phyloP scores from a whole-genome alignment of 768 basidiomycete species.

The Rhodotorula taiwanensis region DNA sequence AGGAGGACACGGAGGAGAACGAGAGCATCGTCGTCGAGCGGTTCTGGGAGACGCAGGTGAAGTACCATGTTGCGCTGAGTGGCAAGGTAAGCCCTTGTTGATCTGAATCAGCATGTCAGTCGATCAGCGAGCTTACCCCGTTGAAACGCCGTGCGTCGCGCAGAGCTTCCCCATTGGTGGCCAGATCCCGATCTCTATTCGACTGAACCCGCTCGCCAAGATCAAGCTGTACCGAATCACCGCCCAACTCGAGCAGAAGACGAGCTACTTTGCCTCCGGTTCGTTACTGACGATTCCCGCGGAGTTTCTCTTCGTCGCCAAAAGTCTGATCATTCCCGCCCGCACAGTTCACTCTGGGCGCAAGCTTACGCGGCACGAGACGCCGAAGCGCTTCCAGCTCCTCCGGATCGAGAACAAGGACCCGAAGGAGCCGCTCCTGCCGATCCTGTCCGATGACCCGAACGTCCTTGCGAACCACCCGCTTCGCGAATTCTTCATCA shows the following conservation, averaged over 20 bases:
- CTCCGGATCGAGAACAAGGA: slow-evolving; percentile 57
- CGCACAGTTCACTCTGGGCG: slow-evolving; percentile 43
- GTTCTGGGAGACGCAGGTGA: slow-evolving; percentile 65
- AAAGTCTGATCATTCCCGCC: background rate
- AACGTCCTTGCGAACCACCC: slow-evolving; percentile 61
- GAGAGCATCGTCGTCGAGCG: slow-evolving; percentile 73
- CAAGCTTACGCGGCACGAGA: slow-evolving; percentile 64
- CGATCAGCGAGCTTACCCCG: too few species aligned
- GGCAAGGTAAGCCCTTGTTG: slow-evolving; percentile 26
- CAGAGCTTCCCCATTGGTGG: slow-evolving; percentile 78
- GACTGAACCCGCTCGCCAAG: slow-evolving; percentile 75
- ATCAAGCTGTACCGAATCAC: slow-evolving; percentile 69
- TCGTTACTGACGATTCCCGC: slow-evolving; percentile 4
- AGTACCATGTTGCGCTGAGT: slow-evolving; percentile 41
- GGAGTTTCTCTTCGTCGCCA: background rate
- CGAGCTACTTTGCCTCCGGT: slow-evolving; percentile 29
- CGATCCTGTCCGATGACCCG: slow-evolving; percentile 63
- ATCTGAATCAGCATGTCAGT: background rate
- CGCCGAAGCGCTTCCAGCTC: slow-evolving; percentile 56
- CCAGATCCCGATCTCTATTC: slow-evolving; percentile 67
- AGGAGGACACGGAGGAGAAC: slow-evolving; percentile 77
- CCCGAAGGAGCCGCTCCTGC: slow-evolving; percentile 63
- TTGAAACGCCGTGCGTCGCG: slow-evolving; percentile 46
- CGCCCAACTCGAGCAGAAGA: slow-evolving; percentile 71
- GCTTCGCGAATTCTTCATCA: slow-evolving; percentile 47